Percentiles rank a stretch among this genome's conserved stretches.
These are phyloP conservation scores for Haberlea rhodopensis DNA, from an alignment of 257 asterid species.

Conservation along the genomic window DNA sequence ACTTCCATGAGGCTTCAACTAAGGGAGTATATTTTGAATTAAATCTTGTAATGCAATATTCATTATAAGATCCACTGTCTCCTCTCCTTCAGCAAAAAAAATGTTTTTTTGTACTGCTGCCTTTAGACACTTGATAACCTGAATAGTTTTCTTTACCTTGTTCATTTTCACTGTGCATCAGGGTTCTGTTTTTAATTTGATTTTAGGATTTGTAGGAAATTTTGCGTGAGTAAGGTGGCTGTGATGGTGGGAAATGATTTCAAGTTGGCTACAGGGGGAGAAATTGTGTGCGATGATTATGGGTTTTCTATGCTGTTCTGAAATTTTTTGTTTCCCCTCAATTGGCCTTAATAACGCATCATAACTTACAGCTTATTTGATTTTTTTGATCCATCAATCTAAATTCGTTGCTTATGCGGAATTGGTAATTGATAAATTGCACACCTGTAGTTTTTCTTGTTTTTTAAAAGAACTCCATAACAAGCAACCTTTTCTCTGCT, in stretches of 20 bases:
- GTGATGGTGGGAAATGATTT: background rate
- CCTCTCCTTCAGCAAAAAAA: background rate
- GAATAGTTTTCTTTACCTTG: no score
- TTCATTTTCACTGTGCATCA: no score
- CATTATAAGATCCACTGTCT: background rate
- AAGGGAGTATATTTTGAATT: background rate
- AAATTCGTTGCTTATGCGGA: conserved; percentile 4
- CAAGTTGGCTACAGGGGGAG: background rate
- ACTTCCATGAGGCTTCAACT: background rate
- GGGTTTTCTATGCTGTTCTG: background rate
- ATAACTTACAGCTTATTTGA: conserved; percentile 1
- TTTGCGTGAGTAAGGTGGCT: background rate
- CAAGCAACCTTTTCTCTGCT: conserved; percentile 2
- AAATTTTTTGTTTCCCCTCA: conserved; percentile 3
- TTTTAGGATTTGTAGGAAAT: background rate
- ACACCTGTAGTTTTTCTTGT: background rate
- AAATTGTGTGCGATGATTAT: conserved; percentile 10
- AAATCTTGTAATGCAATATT: background rate
- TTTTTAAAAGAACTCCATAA: background rate
- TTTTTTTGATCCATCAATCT: background rate
- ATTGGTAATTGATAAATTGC: background rate
- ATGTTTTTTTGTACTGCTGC: no score
- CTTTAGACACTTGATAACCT: no score
- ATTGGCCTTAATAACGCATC: background rate
- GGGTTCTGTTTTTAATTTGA: background rate